Evolutionary conservation across 257 asterid species (phyloP), one percentile per base, ranked within the genome.

Genomic region (Solanum chilense): DNA sequence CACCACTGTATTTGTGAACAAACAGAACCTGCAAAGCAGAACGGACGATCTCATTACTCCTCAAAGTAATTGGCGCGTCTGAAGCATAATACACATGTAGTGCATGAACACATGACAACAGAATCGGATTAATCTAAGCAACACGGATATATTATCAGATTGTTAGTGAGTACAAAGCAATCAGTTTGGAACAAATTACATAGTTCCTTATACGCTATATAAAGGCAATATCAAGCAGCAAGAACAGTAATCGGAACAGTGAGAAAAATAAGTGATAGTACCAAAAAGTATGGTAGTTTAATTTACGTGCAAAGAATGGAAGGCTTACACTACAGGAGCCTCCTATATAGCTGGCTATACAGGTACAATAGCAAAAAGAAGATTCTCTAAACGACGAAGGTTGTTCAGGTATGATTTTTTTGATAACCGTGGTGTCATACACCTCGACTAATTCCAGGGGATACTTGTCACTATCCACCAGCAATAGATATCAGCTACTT

Each of bases 1-100:
- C 88, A 9, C 94, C 94, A 52, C 95, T 93, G 69, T 31, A 92
- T 45, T 91, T 94, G 93, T 94, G 98, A 75, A 95, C 87, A 87
- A 92, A 95, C 31, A 93, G 33, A 15, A 93, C 98, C 98, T 95
- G 64, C 85, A 80, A 49, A 80, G 2, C n/a, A 80, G 68, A 80
- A 47, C 0, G 44, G 85, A 18, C 20, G 1, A 74, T 1, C 29
- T 74, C 1, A 0, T 74, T 74, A 74, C 49, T 37, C 82, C 52
- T 74, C 82, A 74, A 10, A 74, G 52, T 4, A 33, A 31, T 0
- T 69, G 12, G 0, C 23, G 0, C 3, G 76, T 29, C n/a, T 29
- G 3, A 69, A 7, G 41, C 31, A 69, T 69, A 15, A 69, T 29
- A 69, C 41, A 29, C 0, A 12, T 29, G 12, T 31, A 31, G 12